Evolutionary conservation across 78 protist species (phyloP), one percentile per base, ranked within the genome.

Genomic region (Dictyostelium capitatum): DNA sequence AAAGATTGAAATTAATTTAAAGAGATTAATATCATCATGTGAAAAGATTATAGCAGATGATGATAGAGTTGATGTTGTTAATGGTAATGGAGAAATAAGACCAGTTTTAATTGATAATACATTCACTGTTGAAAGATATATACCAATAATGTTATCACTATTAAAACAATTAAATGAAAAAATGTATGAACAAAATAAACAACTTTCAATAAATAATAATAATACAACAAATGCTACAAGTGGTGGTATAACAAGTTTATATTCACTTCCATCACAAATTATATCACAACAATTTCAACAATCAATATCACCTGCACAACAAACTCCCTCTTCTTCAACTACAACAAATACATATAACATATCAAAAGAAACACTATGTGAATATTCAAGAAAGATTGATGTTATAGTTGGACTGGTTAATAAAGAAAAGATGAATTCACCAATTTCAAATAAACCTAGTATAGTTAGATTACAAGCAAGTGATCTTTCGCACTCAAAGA

Each of bases 401-500:
- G 83, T 85, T 15, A 73, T 85, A 46, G 75, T 85, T n/a, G 83
- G 92, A 8, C 37, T 85, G 43, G 53, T 85, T 14, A 62, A 75
- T 75, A 78, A 85, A 62, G 92, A 59, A 25, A 85, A 85, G 48
- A 20, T 75, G 62, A 75, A 54, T 48, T 75, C 92, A 85, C 92
- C 82, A 62, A 75, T 59, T n/a, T 72, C 92, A 48, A 85, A 28
- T 8, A 83, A 47, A 75, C 80, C 80, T 14, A 51, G 82, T 43
- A 85, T 85, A 1, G 65, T 85, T 19, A 46, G 83, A 28, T 62
- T 85, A 85, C 92, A 85, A 85, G 79, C 92, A 23, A 85, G 92
- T 48, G 28, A 65, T 75, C 14, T 85, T n/a, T 10, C 92, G 32
- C 92, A 85, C 70, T 20, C 62, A 28, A 70, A 89, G 50, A 80